Evolutionary conservation across 768 basidiomycete species (phyloP), one percentile per base, ranked within the genome.

Genomic region (Fistulinella prunicolor): DNA sequence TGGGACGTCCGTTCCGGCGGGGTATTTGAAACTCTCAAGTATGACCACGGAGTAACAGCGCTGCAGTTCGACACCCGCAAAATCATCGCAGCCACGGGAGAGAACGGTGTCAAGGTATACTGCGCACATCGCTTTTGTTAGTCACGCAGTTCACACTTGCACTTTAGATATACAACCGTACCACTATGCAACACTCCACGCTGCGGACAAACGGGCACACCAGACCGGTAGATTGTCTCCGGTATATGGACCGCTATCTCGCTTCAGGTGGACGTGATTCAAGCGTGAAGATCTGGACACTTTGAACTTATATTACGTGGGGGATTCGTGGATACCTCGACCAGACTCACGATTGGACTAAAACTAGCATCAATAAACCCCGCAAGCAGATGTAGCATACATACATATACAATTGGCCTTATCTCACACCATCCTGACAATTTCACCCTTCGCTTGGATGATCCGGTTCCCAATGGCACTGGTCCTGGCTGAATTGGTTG

Each of bases 231-330:
- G 90, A 94, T 69, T 80, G 79, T 55, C 73, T 98, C 53, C 81
- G 96, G 40, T 98, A 95, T 70, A 95, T 96, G 85, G 96, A 98
- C 68, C 83, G 87, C 40, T 99, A 96, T 69, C 75, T 97, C 38
- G 85, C 90, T 23, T 89, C 89, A 9, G 96, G 96, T 28, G 93
- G 86, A 42, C 81, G 87, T 43, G 96, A 98, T 69, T 75, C 88
- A 17, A 73, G 76, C 41, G 78, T 95, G 56, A 96, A 94, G 73
- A 85, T 95, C 54, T 97, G 94, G 94, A 91, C 92, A 39, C 71
- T 97, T 66, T 97, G 76, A 75, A 30, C 20, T 9, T 43, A 46
- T 50, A 46, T 54, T 47, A 26, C 23, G 13, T 35, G 38, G 38
- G 23, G 28, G 17, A 20, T 36, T 51, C 20, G 39, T 7, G 24